Base-by-base conservation (phyloP, 192 early-diverging fungal species). In the Coemansia sp. region DNA sequence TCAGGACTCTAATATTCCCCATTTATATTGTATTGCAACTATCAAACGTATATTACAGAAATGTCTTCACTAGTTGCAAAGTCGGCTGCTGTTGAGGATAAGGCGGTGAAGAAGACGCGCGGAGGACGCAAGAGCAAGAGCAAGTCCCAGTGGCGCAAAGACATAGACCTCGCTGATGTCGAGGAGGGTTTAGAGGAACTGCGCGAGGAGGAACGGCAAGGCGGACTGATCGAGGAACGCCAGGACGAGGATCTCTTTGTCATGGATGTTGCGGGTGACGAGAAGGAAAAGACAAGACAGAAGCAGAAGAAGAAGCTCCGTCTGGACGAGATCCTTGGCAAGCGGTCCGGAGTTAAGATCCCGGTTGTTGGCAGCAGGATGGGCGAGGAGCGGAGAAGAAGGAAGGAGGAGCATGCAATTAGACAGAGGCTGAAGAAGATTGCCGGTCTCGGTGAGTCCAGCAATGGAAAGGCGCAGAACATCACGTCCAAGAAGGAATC, bases 101-200 rank as follows among this genome's bases (percentile, higher is more conserved):
- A 33, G 28, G 55, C 27, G 23, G 20, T n/a, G 11, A 66, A 88
- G 65, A 84, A 81, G 68, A 28, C 74, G 42, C 84, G 87, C 41
- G 82, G 85, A 11, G 82, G 86, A 59, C 88, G 94, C 72, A 96
- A 98, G 82, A 89, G 93, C 60, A 94, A 92, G 82, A 89, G 92
- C 60, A 94, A 92, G 41, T 89, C 94, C 64, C 90, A 85, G 59
- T 97, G 94, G 94, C 86, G 91, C 65, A 93, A 93, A 70, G 95
- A 96, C 60, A 88, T 96, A 41, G 93, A 98, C 61, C 82, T 94
- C 48, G 65, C 62, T 0, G 88, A 89, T 30, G 81, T 96, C 29
- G 95, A 98, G 66, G 70, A 83, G 29, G 84, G 78, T 11, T 84
- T 97, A 42, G 87, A 88, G 15, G 84, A 87, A 48, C 55, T 78